A percentile compares a stretch with the other conserved stretches of the same genome.
These are phyloP conservation scores for Fusarium algeriense DNA, from an alignment of 2,329 filamentous ascomycete genomes.

Conservation along the genomic window DNA sequence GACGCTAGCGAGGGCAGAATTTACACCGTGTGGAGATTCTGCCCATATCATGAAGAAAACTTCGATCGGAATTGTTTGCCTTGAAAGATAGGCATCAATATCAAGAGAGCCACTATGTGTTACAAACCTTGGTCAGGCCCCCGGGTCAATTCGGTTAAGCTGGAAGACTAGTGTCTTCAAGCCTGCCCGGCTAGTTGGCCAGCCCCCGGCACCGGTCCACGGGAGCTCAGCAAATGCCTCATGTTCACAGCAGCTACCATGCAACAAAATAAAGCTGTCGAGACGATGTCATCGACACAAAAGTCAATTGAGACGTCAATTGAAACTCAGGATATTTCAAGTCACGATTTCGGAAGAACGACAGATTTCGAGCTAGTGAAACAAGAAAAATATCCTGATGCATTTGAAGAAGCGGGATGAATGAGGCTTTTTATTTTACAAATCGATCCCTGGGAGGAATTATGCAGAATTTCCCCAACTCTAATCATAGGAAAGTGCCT, in stretches of 20 bases:
- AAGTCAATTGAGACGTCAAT: slow-evolving; percentile 40
- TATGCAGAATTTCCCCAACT: slow-evolving; percentile 52
- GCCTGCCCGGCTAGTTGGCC: slow-evolving; percentile 43
- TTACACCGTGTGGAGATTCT: slow-evolving; percentile 51
- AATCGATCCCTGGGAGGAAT: slow-evolving; percentile 53
- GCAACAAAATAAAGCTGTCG: slow-evolving; percentile 11
- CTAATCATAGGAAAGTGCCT: slow-evolving; percentile 52
- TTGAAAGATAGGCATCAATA: slow-evolving; percentile 46
- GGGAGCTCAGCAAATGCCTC: slow-evolving; percentile 51
- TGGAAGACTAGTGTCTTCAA: slow-evolving; percentile 42
- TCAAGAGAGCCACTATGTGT: slow-evolving; percentile 31
- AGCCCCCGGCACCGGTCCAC: slow-evolving; percentile 47
- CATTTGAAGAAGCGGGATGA: slow-evolving; percentile 54
- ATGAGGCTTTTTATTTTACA: slow-evolving; percentile 61
- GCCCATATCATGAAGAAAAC: slow-evolving; percentile 20
- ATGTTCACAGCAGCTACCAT: slow-evolving; percentile 33
- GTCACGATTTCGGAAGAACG: slow-evolving; percentile 15
- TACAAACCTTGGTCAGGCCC: slow-evolving; percentile 7
- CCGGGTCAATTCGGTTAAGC: slow-evolving; percentile 48
- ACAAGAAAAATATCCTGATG: slow-evolving; percentile 50
- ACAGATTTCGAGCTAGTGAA: slow-evolving; percentile 14
- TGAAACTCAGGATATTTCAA: neutral
- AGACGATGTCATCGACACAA: slow-evolving; percentile 33
- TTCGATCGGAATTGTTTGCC: slow-evolving; percentile 42
- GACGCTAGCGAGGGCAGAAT: slow-evolving; percentile 44